Percentiles rank a stretch among this genome's conserved stretches.
These are phyloP conservation scores for Sporothrix euskadiensis DNA, from an alignment of 2,329 filamentous ascomycete species.

Conservation along the genomic window DNA sequence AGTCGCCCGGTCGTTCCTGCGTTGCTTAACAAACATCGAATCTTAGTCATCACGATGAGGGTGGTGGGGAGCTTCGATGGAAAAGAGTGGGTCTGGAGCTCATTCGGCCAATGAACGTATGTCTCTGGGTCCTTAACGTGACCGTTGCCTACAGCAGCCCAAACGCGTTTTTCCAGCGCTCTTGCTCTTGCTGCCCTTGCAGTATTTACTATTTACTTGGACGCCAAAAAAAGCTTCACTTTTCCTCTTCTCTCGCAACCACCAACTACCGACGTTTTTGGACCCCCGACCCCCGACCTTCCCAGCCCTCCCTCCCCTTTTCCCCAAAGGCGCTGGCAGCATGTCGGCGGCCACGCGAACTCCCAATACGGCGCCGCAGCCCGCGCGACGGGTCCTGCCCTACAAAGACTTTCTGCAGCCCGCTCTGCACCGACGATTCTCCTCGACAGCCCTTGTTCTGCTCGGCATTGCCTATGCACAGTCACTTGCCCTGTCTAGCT, in stretches of 20 bases:
- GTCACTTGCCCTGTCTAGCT: constrained; percentile 68
- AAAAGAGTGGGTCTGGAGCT: not conserved
- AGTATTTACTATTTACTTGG: constrained; percentile 29
- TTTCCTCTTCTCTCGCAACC: not conserved
- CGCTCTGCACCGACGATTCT: constrained; percentile 82
- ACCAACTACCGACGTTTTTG: not conserved
- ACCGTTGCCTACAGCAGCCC: constrained; percentile 24
- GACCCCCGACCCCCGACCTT: not conserved
- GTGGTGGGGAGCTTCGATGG: not conserved
- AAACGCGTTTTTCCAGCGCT: constrained; percentile 24
- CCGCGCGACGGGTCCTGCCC: constrained; percentile 55
- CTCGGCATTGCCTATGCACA: constrained; percentile 72
- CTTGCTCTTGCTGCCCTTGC: constrained; percentile 1
- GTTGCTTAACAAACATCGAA: not conserved
- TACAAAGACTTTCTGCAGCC: constrained; percentile 93
- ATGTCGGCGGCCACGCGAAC: constrained; percentile 49
- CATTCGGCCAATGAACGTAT: not conserved
- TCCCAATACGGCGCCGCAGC: constrained; percentile 32
- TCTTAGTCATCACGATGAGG: constrained; percentile 14
- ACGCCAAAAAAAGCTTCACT: constrained; percentile 27
- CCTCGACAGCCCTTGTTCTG: constrained; percentile 70
- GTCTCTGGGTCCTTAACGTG: not conserved
- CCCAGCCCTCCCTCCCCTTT: not conserved
- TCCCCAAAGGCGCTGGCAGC: constrained; percentile 46
- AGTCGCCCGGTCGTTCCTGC: not conserved